phyloP scores from a whole-genome alignment of 495 filamentous ascomycete species.

The Penicillium desertorum region DNA sequence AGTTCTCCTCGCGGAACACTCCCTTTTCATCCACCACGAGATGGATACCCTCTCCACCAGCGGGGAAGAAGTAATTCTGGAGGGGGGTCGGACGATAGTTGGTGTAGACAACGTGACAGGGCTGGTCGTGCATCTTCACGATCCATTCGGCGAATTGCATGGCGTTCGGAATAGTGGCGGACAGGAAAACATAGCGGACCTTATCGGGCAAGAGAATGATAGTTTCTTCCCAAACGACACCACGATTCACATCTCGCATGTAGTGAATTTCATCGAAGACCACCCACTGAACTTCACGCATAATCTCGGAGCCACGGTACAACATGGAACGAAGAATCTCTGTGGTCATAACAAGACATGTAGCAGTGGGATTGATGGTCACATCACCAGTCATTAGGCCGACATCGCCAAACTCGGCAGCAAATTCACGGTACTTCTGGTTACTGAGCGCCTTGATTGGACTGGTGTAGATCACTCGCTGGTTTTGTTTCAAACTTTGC shows the following conservation, averaged over 20 bases:
- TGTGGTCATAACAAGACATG: conserved; percentile 98
- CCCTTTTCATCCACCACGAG: conserved; percentile 95
- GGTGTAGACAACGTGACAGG: conserved; percentile 97
- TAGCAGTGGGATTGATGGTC: conserved; percentile 97
- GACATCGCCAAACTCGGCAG: conserved; percentile 92
- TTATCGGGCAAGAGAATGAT: conserved; percentile 97
- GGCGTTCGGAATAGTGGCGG: conserved; percentile 97
- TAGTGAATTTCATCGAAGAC: conserved; percentile 99
- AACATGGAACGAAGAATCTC: conserved; percentile 99
- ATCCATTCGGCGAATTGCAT: conserved; percentile 99
- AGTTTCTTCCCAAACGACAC: conserved; percentile 99
- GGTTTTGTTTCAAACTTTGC: conserved; percentile 93
- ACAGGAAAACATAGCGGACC: conserved; percentile 96
- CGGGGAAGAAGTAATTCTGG: conserved; percentile 97
- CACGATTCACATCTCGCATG: conserved; percentile 76
- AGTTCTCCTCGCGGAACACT: conserved; percentile 92
- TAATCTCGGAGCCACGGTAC: conserved; percentile 96
- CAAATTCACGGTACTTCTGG: conserved; percentile 97
- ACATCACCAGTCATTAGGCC: conserved; percentile 99
- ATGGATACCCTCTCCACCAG: conserved; percentile 90
- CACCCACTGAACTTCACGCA: conserved; percentile 98
- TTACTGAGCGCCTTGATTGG: conserved; percentile 98
- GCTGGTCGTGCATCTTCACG: conserved; percentile 91
- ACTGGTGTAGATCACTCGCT: conserved; percentile 98
- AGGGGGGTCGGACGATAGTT: conserved; percentile 95